Percentiles rank a stretch among this genome's conserved stretches.
These are phyloP conservation scores for Colletotrichum australisinense DNA, from an alignment of 2,329 filamentous ascomycete genomes.

Conservation along the genomic window DNA sequence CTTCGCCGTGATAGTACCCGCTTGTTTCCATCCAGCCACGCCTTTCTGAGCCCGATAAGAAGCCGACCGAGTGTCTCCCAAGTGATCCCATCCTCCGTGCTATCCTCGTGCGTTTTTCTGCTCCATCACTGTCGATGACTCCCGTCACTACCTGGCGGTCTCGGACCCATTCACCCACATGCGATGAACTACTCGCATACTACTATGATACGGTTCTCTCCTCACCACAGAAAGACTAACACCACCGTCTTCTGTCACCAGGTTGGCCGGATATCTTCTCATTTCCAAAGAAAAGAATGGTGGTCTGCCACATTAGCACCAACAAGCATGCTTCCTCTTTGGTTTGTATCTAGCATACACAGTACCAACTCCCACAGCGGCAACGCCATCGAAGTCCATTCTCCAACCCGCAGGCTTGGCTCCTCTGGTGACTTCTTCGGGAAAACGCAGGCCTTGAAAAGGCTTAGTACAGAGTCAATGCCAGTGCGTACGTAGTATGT, in stretches of 20 bases:
- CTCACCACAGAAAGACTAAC: not conserved
- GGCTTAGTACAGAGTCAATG: not conserved
- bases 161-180: not conserved
- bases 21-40: not conserved
- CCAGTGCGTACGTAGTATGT: conserved; percentile 27
- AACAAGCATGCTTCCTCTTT: not conserved
- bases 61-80: not conserved
- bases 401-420: conserved; percentile 14
- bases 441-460: not conserved
- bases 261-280: not conserved
- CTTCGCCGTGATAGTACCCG: conserved; percentile 1
- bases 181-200: not conserved
- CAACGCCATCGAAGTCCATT: not conserved
- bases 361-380: conserved; percentile 1
- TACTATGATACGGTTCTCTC: not conserved
- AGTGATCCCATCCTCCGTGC: not conserved
- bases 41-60: not conserved
- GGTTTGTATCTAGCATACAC: conserved; percentile 8
- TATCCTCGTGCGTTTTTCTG: not conserved
- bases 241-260: not conserved
- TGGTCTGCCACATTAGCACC: not conserved
- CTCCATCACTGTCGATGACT: not conserved
- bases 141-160: not conserved
- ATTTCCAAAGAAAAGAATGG: not conserved
- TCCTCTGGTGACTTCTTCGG: not conserved